phyloP scores from a whole-genome alignment of 2,329 filamentous ascomycete species.

The Coniella vitis region DNA sequence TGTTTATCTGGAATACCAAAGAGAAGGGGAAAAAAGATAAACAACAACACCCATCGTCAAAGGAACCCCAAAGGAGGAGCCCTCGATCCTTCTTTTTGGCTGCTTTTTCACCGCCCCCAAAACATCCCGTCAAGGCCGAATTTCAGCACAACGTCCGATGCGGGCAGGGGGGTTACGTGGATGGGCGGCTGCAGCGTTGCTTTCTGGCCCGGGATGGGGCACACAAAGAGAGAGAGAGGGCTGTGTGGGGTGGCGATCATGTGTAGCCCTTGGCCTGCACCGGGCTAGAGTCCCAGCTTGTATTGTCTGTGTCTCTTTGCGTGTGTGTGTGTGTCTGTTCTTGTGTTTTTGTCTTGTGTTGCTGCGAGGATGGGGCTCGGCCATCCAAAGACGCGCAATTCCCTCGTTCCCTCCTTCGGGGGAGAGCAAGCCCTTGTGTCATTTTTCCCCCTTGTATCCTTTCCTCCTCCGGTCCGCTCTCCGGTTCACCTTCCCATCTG shows the following conservation, averaged over 20 bases:
- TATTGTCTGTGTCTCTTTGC: neutral
- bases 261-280: constrained; percentile 6
- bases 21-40: no score
- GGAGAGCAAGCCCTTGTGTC: neutral
- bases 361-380: constrained; percentile 2
- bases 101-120: neutral
- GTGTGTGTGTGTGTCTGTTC: neutral
- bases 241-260: constrained; percentile 4
- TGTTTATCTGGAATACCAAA: no score
- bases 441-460: neutral
- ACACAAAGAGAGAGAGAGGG: no score
- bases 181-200: constrained; percentile 8
- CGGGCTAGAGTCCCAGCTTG: neutral
- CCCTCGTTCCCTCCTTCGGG: neutral
- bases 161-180: neutral
- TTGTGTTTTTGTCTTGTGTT: no score
- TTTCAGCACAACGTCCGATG: constrained; percentile 5
- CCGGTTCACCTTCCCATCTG: constrained; percentile 5
- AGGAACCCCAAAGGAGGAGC: neutral
- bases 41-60: no score
- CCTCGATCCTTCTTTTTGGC: neutral
- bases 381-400: neutral
- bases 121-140: neutral
- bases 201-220: neutral
- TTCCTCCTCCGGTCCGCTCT: constrained; percentile 1